Base-by-base conservation (phyloP, 192 early-diverging fungal genomes). In the Funneliformis mosseae region DNA sequence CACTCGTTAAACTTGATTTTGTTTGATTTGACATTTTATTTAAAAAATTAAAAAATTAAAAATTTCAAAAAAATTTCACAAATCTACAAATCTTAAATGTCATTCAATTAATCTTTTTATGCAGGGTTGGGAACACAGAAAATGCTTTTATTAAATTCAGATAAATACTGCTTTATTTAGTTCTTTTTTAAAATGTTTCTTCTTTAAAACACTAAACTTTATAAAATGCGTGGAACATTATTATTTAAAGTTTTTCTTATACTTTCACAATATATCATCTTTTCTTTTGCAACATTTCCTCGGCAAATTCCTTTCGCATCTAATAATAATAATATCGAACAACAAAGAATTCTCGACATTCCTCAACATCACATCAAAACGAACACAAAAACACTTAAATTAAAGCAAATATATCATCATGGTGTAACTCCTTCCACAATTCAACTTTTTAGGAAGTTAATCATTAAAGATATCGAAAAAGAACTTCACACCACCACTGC, bases 401-500 rank as follows among this genome's bases (percentile, higher is more conserved):
- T 67, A 67, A 67, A 67, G 33, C 64, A 67, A 9, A 33, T 67
- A 27, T 67, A 38, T 33, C 64, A 67, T 67, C 64, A 67, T 10
- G 64, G 64, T 67, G 27, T 14, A 67, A 67, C 11, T 18, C 25
- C 64, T 27, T 67, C 64, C 4, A 67, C 28, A 14, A 38, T 18
- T 16, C 25, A 67, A 3, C 28, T 67, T 28, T 67, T 67, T 18
- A 67, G 27, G 33, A 21, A 67, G n/a, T 12, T 67, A 3, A 33
- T 33, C 2, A 67, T 67, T 16, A 18, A 67, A 4, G 27, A 12
- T 12, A 27, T 33, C 28, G 18, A 67, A 27, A 27, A 28, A 12
- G 27, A 67, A 38, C 33, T 33, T 14, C 25, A 18, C 25, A 1
- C 33, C 6, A 38, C 64, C 33, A 5, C 25, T 33, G 2, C 33